Evolutionary conservation across 108 stramenopile species (phyloP).

Genomic region (Skeletonema grethae): DNA sequence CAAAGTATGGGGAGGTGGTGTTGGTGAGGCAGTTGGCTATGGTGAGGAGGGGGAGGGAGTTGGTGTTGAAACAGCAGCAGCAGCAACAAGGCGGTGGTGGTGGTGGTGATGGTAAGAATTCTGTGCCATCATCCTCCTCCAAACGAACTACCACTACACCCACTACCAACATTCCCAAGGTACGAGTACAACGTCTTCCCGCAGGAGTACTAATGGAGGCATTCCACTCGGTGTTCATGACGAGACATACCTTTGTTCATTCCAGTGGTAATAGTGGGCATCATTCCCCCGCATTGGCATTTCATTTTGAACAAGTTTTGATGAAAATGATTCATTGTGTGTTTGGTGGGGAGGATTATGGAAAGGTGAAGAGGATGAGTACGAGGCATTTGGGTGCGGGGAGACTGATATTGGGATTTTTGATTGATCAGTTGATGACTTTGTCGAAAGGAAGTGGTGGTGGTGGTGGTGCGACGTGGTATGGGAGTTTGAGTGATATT

Average conservation of each 20-base stretch:
- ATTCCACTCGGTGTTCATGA: constrained; percentile 81
- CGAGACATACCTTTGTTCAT: constrained; percentile 75
- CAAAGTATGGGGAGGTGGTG: constrained; percentile 50
- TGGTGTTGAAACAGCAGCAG: not conserved
- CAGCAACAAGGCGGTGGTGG: not conserved
- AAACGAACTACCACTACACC: not conserved
- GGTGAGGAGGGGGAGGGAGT: constrained; percentile 10
- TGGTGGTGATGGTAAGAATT: not conserved
- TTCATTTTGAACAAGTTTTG: constrained; percentile 85
- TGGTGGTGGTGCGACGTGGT: constrained; percentile 25
- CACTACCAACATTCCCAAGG: not conserved
- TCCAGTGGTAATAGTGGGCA: constrained; percentile 21
- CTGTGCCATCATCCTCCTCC: not conserved
- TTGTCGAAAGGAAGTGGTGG: constrained; percentile 56
- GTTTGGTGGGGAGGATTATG: constrained; percentile 53
- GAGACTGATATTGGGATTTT: constrained; percentile 67
- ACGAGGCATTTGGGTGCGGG: constrained; percentile 28
- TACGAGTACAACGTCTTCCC: constrained; percentile 30
- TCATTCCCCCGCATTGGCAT: constrained; percentile 77
- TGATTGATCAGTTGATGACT: constrained; percentile 73
- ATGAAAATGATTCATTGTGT: constrained; percentile 58
- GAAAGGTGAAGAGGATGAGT: constrained; percentile 10
- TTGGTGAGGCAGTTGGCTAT: constrained; percentile 11
- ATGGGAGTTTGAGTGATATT: constrained; percentile 44
- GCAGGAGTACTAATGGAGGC: constrained; percentile 57